phyloP scores from a whole-genome alignment of 768 basidiomycete genomes.

The Suillus variegatus region DNA sequence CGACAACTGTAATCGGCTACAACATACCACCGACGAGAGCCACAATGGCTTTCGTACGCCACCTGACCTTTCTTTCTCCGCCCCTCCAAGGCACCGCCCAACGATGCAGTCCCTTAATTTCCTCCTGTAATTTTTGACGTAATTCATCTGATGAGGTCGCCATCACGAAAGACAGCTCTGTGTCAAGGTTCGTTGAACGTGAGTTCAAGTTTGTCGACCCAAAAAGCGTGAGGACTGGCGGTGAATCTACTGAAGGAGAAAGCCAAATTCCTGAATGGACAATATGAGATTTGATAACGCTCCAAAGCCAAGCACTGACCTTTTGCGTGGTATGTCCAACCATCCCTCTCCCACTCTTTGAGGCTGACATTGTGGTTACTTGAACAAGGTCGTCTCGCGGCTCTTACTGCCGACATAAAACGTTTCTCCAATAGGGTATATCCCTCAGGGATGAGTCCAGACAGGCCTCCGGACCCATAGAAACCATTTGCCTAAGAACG shows the following conservation, averaged over 20 bases:
- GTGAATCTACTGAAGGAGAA: slow-evolving; percentile 51
- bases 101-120: slow-evolving; percentile 51
- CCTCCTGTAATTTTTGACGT: slow-evolving; percentile 50
- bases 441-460: slow-evolving; percentile 92
- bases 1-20: slow-evolving; percentile 28
- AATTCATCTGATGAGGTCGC: slow-evolving; percentile 59
- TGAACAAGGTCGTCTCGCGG: slow-evolving; percentile 39
- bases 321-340: slow-evolving; percentile 99
- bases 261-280: slow-evolving; percentile 80
- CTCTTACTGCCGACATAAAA: slow-evolving; percentile 69
- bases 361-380: slow-evolving; percentile 60
- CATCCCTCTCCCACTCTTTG: slow-evolving; percentile 82
- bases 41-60: slow-evolving; percentile 64
- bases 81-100: slow-evolving; percentile 63
- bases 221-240: slow-evolving; percentile 78
- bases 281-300: not conserved
- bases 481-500: slow-evolving; percentile 88
- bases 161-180: slow-evolving; percentile 88
- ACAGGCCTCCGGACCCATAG: slow-evolving; percentile 84
- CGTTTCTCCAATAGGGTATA: slow-evolving; percentile 87
- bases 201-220: slow-evolving; percentile 96
- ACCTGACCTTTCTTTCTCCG: slow-evolving; percentile 54
- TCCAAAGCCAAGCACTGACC: slow-evolving; percentile 46
- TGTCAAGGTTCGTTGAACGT: slow-evolving; percentile 87
- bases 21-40: slow-evolving; percentile 71